Evolutionary conservation across 2,329 filamentous ascomycete species (phyloP).

Genomic region (Alternaria arborescens): DNA sequence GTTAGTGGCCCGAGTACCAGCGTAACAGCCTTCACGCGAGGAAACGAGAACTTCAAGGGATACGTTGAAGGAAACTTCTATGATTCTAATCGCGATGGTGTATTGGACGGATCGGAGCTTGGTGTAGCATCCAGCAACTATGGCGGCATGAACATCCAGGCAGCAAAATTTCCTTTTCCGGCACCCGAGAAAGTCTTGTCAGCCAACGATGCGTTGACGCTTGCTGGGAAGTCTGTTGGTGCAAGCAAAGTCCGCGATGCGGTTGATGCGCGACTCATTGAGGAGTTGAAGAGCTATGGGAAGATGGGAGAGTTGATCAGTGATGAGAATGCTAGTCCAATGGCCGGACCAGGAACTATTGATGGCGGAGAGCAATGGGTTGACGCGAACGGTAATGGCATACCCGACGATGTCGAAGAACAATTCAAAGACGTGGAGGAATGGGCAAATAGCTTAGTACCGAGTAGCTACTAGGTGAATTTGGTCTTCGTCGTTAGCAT

Average conservation of each 20-base stretch:
- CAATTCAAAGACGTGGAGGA: constrained; percentile 59
- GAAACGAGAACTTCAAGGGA: constrained; percentile 63
- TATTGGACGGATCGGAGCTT: constrained; percentile 58
- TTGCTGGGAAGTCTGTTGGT: constrained; percentile 54
- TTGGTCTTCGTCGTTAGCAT: not conserved
- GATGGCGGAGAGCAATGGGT: constrained; percentile 50
- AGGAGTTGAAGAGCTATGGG: constrained; percentile 58
- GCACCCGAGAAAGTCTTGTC: constrained; percentile 52
- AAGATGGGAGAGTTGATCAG: constrained; percentile 57
- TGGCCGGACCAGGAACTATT: constrained; percentile 54
- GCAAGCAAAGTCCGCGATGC: constrained; percentile 57
- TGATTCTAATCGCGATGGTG: constrained; percentile 61
- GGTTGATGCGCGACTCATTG: constrained; percentile 55
- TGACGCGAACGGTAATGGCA: constrained; percentile 61
- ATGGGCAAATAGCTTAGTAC: constrained; percentile 61
- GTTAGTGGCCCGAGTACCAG: constrained; percentile 62
- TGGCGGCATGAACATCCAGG: constrained; percentile 57
- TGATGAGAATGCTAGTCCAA: constrained; percentile 54
- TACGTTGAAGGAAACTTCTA: constrained; percentile 64
- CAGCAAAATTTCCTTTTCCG: constrained; percentile 55
- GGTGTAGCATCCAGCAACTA: constrained; percentile 57
- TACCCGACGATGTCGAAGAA: constrained; percentile 60
- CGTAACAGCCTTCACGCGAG: constrained; percentile 62
- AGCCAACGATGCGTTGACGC: constrained; percentile 53
- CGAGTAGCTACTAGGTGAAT: constrained; percentile 26